Percentiles rank a stretch among this genome's conserved stretches.
These are phyloP conservation scores for Pyrenophora tritici-repentis DNA, from an alignment of 2,329 filamentous ascomycete species.

Conservation along the genomic window DNA sequence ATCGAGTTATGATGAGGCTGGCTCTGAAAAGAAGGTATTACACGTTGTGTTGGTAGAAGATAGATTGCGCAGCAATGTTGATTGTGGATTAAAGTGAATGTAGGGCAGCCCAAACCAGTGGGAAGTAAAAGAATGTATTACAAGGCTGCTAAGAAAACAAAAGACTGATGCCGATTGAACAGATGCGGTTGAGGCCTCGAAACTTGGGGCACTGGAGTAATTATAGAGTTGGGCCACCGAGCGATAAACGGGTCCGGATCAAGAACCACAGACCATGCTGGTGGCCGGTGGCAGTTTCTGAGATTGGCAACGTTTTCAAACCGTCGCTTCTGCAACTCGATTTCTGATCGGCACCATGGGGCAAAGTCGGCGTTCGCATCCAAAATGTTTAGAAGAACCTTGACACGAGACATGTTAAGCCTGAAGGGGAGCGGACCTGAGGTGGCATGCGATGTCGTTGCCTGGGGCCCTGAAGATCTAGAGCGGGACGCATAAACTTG, in stretches of 20 bases:
- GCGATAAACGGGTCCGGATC: constrained; percentile 36
- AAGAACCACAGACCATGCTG: constrained; percentile 37
- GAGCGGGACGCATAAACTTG: constrained; percentile 37
- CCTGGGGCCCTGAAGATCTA: constrained; percentile 26
- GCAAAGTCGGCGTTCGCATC: constrained; percentile 33
- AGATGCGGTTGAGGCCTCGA: constrained; percentile 46
- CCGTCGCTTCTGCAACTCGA: constrained; percentile 43
- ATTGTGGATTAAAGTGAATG: constrained; percentile 52
- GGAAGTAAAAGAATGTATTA: constrained; percentile 56
- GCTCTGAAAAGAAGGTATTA: constrained; percentile 48
- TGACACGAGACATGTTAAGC: constrained; percentile 46
- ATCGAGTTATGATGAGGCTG: constrained; percentile 44
- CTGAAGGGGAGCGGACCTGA: constrained; percentile 37
- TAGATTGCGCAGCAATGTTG: constrained; percentile 51
- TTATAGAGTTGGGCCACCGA: constrained; percentile 43
- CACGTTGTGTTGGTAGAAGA: constrained; percentile 36
- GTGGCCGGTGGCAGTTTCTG: constrained; percentile 48
- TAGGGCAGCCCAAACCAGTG: constrained; percentile 60
- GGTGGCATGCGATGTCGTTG: constrained; percentile 36
- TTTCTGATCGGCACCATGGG: constrained; percentile 45
- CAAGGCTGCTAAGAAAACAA: constrained; percentile 49
- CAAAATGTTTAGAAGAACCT: constrained; percentile 47
- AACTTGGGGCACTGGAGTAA: constrained; percentile 43
- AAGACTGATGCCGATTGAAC: constrained; percentile 48
- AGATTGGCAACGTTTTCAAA: constrained; percentile 52